Evolutionary conservation across 805 yeast species (phyloP).

Genomic region (Kodamaea kakaduensis): DNA sequence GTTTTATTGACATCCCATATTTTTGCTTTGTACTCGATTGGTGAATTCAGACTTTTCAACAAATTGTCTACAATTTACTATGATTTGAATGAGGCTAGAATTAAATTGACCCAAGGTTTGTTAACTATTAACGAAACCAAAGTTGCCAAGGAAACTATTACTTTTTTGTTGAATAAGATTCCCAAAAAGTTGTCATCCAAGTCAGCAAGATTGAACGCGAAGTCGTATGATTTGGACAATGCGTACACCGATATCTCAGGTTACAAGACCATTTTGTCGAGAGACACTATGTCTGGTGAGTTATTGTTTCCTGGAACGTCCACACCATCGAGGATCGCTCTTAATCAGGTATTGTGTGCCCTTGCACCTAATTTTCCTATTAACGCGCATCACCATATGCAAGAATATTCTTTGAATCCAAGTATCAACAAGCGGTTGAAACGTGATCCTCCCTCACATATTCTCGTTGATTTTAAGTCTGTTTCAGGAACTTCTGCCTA

Average conservation of each 20-base stretch:
- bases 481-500: slow-evolving; percentile 55
- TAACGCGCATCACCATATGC: slow-evolving; percentile 28
- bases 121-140: slow-evolving; percentile 52
- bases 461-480: slow-evolving; percentile 72
- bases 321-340: slow-evolving; percentile 57
- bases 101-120: slow-evolving; percentile 47
- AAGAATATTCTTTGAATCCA: slow-evolving; percentile 40
- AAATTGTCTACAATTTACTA: slow-evolving; percentile 51
- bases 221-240: slow-evolving; percentile 38
- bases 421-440: slow-evolving; percentile 43
- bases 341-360: slow-evolving; percentile 66
- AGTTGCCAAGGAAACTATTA: slow-evolving; percentile 47
- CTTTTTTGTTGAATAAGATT: slow-evolving; percentile 51
- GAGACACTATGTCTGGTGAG: slow-evolving; percentile 59
- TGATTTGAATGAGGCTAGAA: slow-evolving; percentile 55
- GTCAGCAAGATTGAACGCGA: slow-evolving; percentile 37
- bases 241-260: slow-evolving; percentile 53
- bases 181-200: slow-evolving; percentile 54
- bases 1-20: slow-evolving; percentile 59
- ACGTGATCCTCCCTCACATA: slow-evolving; percentile 56
- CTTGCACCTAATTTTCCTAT: slow-evolving; percentile 69
- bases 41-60: slow-evolving; percentile 60
- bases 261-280: slow-evolving; percentile 61
- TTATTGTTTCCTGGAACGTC: slow-evolving; percentile 41
- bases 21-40: slow-evolving; percentile 65